These are phyloP conservation scores for Daedalea quercina DNA, from an alignment of 768 basidiomycete genomes.

Conservation along the genomic window DNA sequence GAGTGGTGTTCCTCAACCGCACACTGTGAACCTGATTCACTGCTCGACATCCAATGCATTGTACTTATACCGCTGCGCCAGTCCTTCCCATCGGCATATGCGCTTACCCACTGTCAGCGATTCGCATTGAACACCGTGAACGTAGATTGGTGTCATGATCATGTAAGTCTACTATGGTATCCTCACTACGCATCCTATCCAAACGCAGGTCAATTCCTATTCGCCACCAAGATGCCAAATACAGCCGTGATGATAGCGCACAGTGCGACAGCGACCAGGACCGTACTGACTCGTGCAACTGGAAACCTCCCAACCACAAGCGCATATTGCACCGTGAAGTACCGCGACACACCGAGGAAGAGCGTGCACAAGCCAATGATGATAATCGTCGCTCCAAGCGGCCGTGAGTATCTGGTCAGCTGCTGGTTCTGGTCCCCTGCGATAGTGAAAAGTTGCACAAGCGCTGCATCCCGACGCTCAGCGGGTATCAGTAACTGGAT, in stretches of 20 bases:
- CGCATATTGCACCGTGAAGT: constrained; percentile 33
- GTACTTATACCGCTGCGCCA: too few relatives aligned
- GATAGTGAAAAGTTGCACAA: constrained; percentile 42
- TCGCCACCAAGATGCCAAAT: constrained; percentile 29
- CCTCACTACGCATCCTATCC: too few relatives aligned
- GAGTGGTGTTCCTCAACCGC: too few relatives aligned
- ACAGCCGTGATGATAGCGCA: constrained; percentile 26
- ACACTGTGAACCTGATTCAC: too few relatives aligned
- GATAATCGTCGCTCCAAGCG: constrained; percentile 37
- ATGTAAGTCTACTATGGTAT: too few relatives aligned
- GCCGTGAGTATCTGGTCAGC: constrained; percentile 29
- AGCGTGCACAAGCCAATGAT: constrained; percentile 30
- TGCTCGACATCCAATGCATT: too few relatives aligned
- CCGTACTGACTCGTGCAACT: constrained; percentile 30
- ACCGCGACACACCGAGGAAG: constrained; percentile 26
- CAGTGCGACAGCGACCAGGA: constrained; percentile 25
- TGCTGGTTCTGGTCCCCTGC: constrained; percentile 16
- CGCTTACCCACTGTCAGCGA: too few relatives aligned
- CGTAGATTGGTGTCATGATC: too few relatives aligned
- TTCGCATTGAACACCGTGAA: too few relatives aligned
- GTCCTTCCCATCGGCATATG: too few relatives aligned
- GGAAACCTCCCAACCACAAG: constrained; percentile 34
- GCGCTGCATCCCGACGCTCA: constrained; percentile 22
- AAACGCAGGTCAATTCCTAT: neutral
- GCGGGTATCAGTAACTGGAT: neutral